Evolutionary conservation across 495 filamentous ascomycete genomes (phyloP).

Genomic region (Aspergillus hancockii): DNA sequence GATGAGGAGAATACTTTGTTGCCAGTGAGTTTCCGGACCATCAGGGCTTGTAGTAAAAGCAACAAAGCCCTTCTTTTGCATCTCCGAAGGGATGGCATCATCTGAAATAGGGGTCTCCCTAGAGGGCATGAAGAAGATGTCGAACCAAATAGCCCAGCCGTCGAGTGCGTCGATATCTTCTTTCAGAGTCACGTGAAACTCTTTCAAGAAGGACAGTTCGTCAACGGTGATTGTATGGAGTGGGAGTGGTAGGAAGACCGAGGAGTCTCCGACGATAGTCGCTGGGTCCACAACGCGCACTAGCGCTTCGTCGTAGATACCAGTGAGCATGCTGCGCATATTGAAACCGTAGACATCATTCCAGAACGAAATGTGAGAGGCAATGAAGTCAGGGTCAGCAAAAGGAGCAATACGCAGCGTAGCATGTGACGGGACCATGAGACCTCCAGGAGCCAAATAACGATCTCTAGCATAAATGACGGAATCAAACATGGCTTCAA

Average conservation of each 20-base stretch:
- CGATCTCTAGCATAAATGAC: slow-evolving; percentile 85
- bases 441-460: slow-evolving; percentile 72
- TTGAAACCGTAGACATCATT: slow-evolving; percentile 61
- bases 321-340: slow-evolving; percentile 56
- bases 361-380: slow-evolving; percentile 68
- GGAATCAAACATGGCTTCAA: slow-evolving; percentile 94
- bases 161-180: slow-evolving; percentile 58
- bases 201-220: slow-evolving; percentile 57
- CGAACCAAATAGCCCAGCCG: slow-evolving; percentile 65
- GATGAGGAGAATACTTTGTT: slow-evolving; percentile 49
- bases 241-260: slow-evolving; percentile 55
- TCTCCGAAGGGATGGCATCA: slow-evolving; percentile 42
- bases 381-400: slow-evolving; percentile 79
- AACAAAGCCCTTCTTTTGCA: slow-evolving; percentile 49
- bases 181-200: slow-evolving; percentile 55
- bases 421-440: slow-evolving; percentile 90
- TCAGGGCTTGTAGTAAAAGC: slow-evolving; percentile 56
- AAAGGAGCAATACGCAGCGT: slow-evolving; percentile 84
- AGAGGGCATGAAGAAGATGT: slow-evolving; percentile 61
- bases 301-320: slow-evolving; percentile 61
- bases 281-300: slow-evolving; percentile 49
- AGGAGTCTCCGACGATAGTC: slow-evolving; percentile 46
- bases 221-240: slow-evolving; percentile 57
- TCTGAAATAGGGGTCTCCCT: slow-evolving; percentile 43
- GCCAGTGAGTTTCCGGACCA: slow-evolving; percentile 56